Conservation (phyloP, 495 filamentous ascomycete genomes). For the Lophium mytilinum region DNA sequence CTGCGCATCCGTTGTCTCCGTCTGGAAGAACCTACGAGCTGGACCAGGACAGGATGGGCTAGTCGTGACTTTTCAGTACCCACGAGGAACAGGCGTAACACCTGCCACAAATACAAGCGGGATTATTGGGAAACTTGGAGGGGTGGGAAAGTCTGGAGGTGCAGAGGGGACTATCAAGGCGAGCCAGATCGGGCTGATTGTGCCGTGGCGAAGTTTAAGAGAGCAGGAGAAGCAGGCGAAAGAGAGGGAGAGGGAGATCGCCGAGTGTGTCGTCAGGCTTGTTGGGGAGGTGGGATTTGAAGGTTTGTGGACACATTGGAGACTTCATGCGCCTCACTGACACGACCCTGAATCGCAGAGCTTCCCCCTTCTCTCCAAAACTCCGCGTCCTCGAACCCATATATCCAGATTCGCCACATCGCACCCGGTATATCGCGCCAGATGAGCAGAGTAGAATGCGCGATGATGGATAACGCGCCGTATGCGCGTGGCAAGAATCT, state of each 20-base stretch:
- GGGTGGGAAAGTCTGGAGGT: not conserved
- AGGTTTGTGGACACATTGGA: slow-evolving; percentile 7
- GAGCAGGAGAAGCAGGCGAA: slow-evolving; percentile 10
- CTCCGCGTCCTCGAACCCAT: slow-evolving; percentile 7
- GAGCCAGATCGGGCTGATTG: slow-evolving; percentile 16
- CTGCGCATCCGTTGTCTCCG: slow-evolving; percentile 12
- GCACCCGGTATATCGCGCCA: slow-evolving; percentile 15
- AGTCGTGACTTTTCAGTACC: slow-evolving; percentile 14
- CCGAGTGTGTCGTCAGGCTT: slow-evolving; percentile 13
- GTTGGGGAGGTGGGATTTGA: slow-evolving; percentile 15
- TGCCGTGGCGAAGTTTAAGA: slow-evolving; percentile 19
- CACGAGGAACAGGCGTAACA: not conserved
- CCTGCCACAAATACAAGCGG: too few relatives aligned
- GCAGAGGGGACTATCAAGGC: not conserved
- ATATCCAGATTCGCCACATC: slow-evolving; percentile 18
- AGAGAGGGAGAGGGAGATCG: slow-evolving; percentile 18
- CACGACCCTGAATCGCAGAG: not conserved
- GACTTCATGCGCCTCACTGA: too few relatives aligned
- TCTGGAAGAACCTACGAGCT: slow-evolving; percentile 12
- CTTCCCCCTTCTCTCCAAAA: slow-evolving; percentile 10
- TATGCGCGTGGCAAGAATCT: slow-evolving; percentile 14
- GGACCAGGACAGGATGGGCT: slow-evolving; percentile 12
- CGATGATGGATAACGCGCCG: slow-evolving; percentile 17
- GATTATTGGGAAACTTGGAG: not conserved
- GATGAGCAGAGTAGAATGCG: slow-evolving; percentile 12